phyloP scores from a whole-genome alignment of 2,329 filamentous ascomycete species.

The Raffaelea albimanens region DNA sequence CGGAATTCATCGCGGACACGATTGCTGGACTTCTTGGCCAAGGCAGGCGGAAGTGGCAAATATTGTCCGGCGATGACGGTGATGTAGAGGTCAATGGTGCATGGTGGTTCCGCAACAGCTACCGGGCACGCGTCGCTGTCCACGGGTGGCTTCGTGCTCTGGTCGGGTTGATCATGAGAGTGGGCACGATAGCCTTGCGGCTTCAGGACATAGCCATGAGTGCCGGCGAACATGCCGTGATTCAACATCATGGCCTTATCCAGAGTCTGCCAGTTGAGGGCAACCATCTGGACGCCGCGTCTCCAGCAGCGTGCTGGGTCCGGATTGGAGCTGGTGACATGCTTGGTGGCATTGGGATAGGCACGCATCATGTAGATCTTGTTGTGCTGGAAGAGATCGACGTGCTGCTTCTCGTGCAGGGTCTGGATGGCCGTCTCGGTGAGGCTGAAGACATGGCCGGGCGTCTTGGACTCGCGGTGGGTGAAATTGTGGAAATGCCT shows the following conservation, averaged over 20 bases:
- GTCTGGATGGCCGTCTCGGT: constrained; percentile 66
- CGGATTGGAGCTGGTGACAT: constrained; percentile 81
- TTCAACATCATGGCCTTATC: constrained; percentile 95
- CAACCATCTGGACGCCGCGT: constrained; percentile 92
- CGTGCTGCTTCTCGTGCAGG: constrained; percentile 51
- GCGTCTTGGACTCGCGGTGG: constrained; percentile 50
- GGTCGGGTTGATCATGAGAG: no score
- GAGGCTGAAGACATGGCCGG: constrained; percentile 75
- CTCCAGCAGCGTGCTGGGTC: constrained; percentile 90
- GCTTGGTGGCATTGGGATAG: constrained; percentile 68
- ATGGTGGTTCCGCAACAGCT: constrained; percentile 35
- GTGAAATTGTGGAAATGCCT: constrained; percentile 69
- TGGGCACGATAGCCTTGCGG: constrained; percentile 62
- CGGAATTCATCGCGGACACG: constrained; percentile 42
- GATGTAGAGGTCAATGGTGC: constrained; percentile 56
- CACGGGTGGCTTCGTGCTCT: neutral
- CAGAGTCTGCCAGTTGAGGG: constrained; percentile 93
- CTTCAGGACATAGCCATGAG: constrained; percentile 78
- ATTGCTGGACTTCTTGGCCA: constrained; percentile 17
- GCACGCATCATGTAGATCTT: constrained; percentile 81
- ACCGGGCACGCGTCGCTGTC: constrained; percentile 22
- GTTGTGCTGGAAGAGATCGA: constrained; percentile 79
- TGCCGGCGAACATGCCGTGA: constrained; percentile 90
- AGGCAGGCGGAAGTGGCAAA: constrained; percentile 48
- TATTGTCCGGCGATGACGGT: constrained; percentile 69